phyloP scores from a whole-genome alignment of 2,329 filamentous ascomycete species.

The Kalaharituber pfeilii region DNA sequence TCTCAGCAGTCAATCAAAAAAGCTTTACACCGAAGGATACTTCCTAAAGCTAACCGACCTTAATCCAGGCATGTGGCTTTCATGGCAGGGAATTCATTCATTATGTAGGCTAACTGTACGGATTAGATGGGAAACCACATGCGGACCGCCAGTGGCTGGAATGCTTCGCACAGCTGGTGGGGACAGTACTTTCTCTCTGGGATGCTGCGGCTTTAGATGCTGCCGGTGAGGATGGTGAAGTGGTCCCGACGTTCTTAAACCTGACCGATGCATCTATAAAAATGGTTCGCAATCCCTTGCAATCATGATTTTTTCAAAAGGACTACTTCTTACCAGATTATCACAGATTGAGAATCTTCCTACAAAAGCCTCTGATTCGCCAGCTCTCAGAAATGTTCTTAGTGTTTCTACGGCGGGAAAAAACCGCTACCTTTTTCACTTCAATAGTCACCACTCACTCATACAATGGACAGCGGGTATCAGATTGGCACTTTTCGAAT shows the following conservation, averaged over 20 bases:
- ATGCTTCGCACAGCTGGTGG: slow-evolving; percentile 91
- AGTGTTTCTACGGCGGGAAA: slow-evolving; percentile 90
- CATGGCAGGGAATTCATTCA: not conserved
- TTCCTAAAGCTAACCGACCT: slow-evolving; percentile 94
- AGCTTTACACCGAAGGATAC: slow-evolving; percentile 94
- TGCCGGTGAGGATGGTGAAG: slow-evolving; percentile 67
- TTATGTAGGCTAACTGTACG: slow-evolving; percentile 21
- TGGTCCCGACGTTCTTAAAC: slow-evolving; percentile 86
- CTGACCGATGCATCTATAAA: slow-evolving; percentile 93
- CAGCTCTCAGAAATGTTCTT: slow-evolving; percentile 81
- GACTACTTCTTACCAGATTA: slow-evolving; percentile 26
- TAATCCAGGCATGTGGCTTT: slow-evolving; percentile 54
- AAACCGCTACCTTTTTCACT: slow-evolving; percentile 89
- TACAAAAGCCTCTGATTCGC: slow-evolving; percentile 56
- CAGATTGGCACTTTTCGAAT: slow-evolving; percentile 82
- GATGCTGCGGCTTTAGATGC: slow-evolving; percentile 82
- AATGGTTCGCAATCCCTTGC: slow-evolving; percentile 47
- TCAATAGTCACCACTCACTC: slow-evolving; percentile 83
- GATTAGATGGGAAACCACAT: slow-evolving; percentile 66
- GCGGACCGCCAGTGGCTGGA: slow-evolving; percentile 81
- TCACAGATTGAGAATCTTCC: slow-evolving; percentile 74
- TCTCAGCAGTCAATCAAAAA: slow-evolving; percentile 87
- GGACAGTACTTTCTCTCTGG: slow-evolving; percentile 88
- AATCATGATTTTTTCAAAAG: slow-evolving; percentile 4
- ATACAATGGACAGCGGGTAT: slow-evolving; percentile 95